Conservation (phyloP, 345 rosid genomes). For the Heritiera fomes region DNA sequence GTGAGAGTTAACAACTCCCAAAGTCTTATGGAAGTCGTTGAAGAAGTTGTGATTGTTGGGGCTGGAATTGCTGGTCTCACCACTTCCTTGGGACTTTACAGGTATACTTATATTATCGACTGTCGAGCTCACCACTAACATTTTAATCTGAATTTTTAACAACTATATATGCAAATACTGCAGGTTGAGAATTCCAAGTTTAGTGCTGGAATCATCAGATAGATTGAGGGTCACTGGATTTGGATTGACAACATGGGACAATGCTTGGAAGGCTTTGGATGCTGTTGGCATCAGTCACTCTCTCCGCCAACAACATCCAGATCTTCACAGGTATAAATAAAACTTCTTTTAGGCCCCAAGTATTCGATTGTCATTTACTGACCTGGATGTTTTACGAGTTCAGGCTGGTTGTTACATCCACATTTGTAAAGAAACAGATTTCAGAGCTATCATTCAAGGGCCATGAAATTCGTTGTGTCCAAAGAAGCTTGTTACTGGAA, state of each 20-base stretch:
- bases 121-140: too few species aligned
- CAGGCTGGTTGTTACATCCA: constrained; percentile 40
- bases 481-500: constrained; percentile 58
- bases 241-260: constrained; percentile 50
- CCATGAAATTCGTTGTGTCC: constrained; percentile 52
- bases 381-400: background rate
- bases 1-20: too few species aligned
- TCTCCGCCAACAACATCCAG: constrained; percentile 45
- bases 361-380: background rate
- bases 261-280: constrained; percentile 78
- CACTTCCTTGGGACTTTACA: constrained; percentile 63
- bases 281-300: constrained; percentile 49
- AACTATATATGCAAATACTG: background rate
- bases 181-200: constrained; percentile 67
- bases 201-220: constrained; percentile 66
- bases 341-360: background rate
- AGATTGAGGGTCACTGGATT: constrained; percentile 58
- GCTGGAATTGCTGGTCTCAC: constrained; percentile 73
- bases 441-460: constrained; percentile 23
- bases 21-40: constrained; percentile 20
- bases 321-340: constrained; percentile 36
- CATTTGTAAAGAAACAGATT: constrained; percentile 24
- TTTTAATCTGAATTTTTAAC: background rate
- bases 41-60: constrained; percentile 55
- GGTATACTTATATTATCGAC: constrained; percentile 27